Base-by-base conservation (phyloP, 495 filamentous ascomycete species). In the Aspergillus sclerotioniger region DNA sequence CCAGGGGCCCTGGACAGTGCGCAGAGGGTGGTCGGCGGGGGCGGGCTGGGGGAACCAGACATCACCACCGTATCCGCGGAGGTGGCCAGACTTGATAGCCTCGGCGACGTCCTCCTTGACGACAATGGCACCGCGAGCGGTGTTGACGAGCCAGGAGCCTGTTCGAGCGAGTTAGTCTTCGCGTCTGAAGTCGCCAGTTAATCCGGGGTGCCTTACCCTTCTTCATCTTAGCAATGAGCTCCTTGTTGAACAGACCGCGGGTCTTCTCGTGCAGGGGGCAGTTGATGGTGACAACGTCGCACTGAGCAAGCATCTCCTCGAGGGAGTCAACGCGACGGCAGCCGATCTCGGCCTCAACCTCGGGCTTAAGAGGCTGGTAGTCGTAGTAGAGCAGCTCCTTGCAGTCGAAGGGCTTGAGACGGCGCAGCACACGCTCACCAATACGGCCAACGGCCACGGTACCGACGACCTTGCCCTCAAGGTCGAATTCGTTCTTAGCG, bases 201-300 rank as follows among this genome's bases (percentile, higher is more conserved):
- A 15, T 9, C 12, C 37, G 37, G 37, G 37, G 32, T 17, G 48
- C 64, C 81, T 69, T 74, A 85, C 89, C 92, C 70, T 87, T 87
- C 90, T 98, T 98, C 94, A 98, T 98, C 90, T 97, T 97, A 67
- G 88, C 83, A 67, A 98, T 96, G 60, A 98, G 83, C n/a, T 97
- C 91, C 89, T 98, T 98, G 84, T 97, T 96, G 83, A 98, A 98
- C 64, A 98, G 72, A 61, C 94, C 94, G 32, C 83, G 81, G 46
- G 94, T 98, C 83, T 94, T 95, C 83, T 97, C 94, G 79, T 98
- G 94, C 61, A 98, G 84, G 59, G 94, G 94, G 85, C 93, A 97
- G 85, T 98, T 98, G 78, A 98, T 98, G 67, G 94, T 98, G 68
- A 98, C 94, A 43, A 98, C 90, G 65, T 98, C 94, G 76, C 92